Evolutionary conservation across 2,329 filamentous ascomycete species (phyloP).

Genomic region (Geosmithia putterillii): DNA sequence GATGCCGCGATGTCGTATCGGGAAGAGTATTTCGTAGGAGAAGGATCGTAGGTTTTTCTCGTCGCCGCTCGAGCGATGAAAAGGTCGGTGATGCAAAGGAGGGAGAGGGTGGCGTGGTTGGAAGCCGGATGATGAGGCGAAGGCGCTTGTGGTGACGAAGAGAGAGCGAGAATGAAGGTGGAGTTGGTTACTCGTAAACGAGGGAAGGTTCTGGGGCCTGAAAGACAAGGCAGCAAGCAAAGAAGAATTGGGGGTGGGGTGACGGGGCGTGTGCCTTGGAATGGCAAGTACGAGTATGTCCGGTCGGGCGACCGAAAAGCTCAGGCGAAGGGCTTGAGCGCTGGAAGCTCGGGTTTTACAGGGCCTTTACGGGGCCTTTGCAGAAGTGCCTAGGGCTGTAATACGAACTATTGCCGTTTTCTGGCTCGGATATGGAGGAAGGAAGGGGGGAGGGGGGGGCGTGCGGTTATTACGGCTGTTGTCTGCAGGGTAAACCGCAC

Average conservation of each 20-base stretch:
- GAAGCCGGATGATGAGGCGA: neutral
- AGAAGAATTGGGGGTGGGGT: neutral
- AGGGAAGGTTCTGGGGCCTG: constrained; percentile 5
- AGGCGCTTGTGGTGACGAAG: neutral
- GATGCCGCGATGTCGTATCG: too few species aligned
- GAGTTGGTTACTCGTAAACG: constrained; percentile 1
- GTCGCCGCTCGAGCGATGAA: neutral
- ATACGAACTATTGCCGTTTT: too few species aligned
- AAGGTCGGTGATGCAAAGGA: neutral
- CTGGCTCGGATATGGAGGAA: too few species aligned
- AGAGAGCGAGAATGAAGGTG: neutral
- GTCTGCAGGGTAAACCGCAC: too few species aligned
- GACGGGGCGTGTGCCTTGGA: neutral
- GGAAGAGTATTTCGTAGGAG: neutral
- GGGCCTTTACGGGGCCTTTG: too few species aligned
- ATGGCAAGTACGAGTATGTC: too few species aligned
- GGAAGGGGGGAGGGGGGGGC: too few species aligned
- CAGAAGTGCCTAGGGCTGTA: too few species aligned
- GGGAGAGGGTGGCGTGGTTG: neutral
- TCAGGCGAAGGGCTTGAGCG: too few species aligned
- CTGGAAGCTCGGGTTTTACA: too few species aligned
- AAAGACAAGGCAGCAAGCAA: constrained; percentile 4
- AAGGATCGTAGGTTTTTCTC: neutral
- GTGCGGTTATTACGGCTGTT: too few species aligned
- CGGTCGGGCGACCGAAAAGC: too few species aligned